These are phyloP conservation scores for Mycena indigotica DNA, from an alignment of 768 basidiomycete species.

Conservation along the genomic window DNA sequence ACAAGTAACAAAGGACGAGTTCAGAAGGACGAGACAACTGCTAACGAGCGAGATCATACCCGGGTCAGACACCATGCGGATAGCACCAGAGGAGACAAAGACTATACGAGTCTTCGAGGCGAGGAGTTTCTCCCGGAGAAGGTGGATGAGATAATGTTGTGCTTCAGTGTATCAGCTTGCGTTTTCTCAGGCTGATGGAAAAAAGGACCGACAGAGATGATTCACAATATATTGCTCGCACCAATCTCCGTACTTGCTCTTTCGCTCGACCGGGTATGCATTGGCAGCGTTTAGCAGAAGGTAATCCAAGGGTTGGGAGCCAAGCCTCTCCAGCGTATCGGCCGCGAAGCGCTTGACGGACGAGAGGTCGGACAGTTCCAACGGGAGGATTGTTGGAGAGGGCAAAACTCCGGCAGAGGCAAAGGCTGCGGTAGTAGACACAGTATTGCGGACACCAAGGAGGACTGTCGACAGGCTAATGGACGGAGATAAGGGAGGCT, in stretches of 20 bases:
- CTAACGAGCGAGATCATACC: slow-evolving; percentile 9
- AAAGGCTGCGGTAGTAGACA: slow-evolving; percentile 5
- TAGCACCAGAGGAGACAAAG: slow-evolving; percentile 17
- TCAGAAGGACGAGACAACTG: background rate
- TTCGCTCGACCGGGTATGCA: background rate
- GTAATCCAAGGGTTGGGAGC: slow-evolving; percentile 4
- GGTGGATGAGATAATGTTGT: slow-evolving; percentile 19
- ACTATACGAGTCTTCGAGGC: slow-evolving; percentile 13
- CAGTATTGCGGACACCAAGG: slow-evolving; percentile 17
- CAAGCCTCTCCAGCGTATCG: slow-evolving; percentile 8
- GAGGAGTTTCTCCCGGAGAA: slow-evolving; percentile 15
- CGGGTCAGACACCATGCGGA: slow-evolving; percentile 8
- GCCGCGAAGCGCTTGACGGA: slow-evolving; percentile 13
- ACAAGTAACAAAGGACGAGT: background rate
- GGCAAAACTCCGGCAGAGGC: slow-evolving; percentile 1
- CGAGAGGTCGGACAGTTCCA: slow-evolving; percentile 13
- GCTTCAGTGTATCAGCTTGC: background rate
- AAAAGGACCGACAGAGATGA: slow-evolving; percentile 9
- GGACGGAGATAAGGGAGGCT: background rate
- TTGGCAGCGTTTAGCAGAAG: slow-evolving; percentile 16
- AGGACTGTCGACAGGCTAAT: slow-evolving; percentile 4
- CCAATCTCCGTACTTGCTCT: slow-evolving; percentile 9
- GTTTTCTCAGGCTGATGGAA: background rate
- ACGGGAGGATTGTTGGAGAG: slow-evolving; percentile 9
- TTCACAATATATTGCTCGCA: slow-evolving; percentile 16